Conservation (phyloP, 179 eudicot genomes). For the Carnegiea gigantea region DNA sequence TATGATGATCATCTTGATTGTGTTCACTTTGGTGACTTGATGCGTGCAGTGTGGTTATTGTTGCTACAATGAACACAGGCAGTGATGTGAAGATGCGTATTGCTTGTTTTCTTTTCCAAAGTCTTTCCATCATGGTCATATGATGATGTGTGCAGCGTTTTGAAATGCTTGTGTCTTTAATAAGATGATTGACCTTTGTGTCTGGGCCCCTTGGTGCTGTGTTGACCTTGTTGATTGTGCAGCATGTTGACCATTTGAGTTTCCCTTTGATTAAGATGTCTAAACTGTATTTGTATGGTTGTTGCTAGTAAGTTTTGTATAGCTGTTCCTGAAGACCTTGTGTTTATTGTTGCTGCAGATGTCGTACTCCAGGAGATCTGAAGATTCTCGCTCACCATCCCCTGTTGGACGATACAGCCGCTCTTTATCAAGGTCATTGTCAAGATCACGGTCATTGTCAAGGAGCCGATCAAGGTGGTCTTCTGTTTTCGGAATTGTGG, state of each 20-base stretch:
- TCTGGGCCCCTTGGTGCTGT: background rate
- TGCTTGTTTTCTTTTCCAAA: background rate
- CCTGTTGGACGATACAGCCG: constrained; percentile 43
- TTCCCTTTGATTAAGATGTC: background rate
- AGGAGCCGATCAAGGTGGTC: constrained; percentile 71
- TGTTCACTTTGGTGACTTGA: background rate
- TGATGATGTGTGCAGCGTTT: background rate
- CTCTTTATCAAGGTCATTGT: constrained; percentile 50
- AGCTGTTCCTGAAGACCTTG: background rate
- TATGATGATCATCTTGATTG: background rate
- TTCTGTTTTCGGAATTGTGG: background rate
- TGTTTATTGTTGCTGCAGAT: constrained; percentile 41
- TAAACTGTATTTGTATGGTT: background rate
- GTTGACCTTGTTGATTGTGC: background rate
- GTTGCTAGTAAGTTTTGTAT: background rate
- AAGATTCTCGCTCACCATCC: constrained; percentile 70
- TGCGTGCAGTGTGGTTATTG: background rate
- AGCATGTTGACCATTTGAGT: background rate
- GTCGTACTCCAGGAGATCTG: constrained; percentile 74
- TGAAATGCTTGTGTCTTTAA: background rate
- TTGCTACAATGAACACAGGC: background rate
- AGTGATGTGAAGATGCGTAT: background rate
- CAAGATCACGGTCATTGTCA: constrained; percentile 54
- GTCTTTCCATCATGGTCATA: background rate
- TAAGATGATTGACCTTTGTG: background rate